Evolutionary conservation across 1,284 basidiomycete species (phyloP).

Genomic region (Moniliella sp.): DNA sequence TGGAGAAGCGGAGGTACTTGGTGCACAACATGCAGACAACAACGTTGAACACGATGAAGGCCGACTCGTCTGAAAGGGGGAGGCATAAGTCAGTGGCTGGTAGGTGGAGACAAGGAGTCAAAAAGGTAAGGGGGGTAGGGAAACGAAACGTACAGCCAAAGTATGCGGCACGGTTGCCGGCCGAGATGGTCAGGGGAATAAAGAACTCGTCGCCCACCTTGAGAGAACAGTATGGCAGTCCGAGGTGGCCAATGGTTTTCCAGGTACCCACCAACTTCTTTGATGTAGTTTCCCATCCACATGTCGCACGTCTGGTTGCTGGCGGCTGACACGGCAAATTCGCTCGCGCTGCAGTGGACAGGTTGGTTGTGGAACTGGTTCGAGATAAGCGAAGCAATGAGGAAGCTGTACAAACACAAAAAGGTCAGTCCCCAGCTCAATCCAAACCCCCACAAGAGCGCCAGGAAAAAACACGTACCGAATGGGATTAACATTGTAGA

Average conservation of each 20-base stretch:
- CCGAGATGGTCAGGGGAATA: slow-evolving; percentile 44
- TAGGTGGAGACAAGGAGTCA: no score
- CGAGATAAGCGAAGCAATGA: slow-evolving; percentile 44
- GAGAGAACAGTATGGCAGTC: slow-evolving; percentile 56
- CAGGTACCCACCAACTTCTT: slow-evolving; percentile 54
- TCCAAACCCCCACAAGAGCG: not conserved
- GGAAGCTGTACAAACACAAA: no score
- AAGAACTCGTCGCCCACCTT: slow-evolving; percentile 50
- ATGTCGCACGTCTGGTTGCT: slow-evolving; percentile 52
- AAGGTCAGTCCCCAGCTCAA: not conserved
- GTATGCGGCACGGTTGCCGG: slow-evolving; percentile 14
- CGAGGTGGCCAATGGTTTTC: slow-evolving; percentile 50
- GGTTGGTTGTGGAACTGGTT: slow-evolving; percentile 55
- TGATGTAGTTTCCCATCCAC: slow-evolving; percentile 35
- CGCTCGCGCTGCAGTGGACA: slow-evolving; percentile 47
- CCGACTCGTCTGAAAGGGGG: no score
- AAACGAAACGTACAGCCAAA: no score
- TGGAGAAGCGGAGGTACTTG: slow-evolving; percentile 10
- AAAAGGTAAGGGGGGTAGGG: no score
- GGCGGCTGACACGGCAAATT: slow-evolving; percentile 48
- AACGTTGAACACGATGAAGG: slow-evolving; percentile 15
- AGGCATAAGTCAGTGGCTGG: no score
- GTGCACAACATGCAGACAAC: slow-evolving; percentile 8
- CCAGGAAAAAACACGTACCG: no score
- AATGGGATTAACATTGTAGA: slow-evolving; percentile 24